phyloP scores from a whole-genome alignment of 805 yeast genomes.

The Kluyveromyces starmeri region DNA sequence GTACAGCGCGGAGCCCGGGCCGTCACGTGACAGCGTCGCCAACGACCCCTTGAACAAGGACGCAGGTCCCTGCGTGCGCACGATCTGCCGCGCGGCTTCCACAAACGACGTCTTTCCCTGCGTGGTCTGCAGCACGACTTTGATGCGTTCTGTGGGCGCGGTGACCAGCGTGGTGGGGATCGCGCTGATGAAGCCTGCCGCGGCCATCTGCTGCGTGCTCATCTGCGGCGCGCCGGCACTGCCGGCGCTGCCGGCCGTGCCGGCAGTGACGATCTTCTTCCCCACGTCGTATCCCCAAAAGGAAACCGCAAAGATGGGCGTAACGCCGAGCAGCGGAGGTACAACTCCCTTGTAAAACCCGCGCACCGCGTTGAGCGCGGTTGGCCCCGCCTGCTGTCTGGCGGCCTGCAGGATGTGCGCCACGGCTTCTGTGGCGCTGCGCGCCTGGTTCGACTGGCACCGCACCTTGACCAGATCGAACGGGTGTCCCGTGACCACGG shows the following conservation, averaged over 20 bases:
- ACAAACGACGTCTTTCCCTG: slow-evolving; percentile 24
- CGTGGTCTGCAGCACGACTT: slow-evolving; percentile 84
- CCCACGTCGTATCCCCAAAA: slow-evolving; percentile 98
- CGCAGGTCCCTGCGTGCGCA: slow-evolving; percentile 69
- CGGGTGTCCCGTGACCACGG: slow-evolving; percentile 94
- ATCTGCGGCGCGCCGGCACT: slow-evolving; percentile 33
- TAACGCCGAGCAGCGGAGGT: slow-evolving; percentile 92
- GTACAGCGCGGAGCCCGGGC: slow-evolving; percentile 93
- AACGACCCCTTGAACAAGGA: slow-evolving; percentile 86
- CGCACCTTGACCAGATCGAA: slow-evolving; percentile 90
- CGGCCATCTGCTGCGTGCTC: slow-evolving; percentile 61
- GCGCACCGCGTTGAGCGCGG: slow-evolving; percentile 17
- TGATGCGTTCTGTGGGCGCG: slow-evolving; percentile 96
- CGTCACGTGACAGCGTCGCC: slow-evolving; percentile 93
- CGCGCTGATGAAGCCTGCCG: slow-evolving; percentile 93
- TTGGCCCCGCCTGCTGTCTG: slow-evolving; percentile 33
- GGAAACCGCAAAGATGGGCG: slow-evolving; percentile 97
- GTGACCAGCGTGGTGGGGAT: slow-evolving; percentile 92
- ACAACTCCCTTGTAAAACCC: slow-evolving; percentile 92
- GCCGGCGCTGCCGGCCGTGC: slow-evolving; percentile 10
- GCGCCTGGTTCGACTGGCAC: slow-evolving; percentile 65
- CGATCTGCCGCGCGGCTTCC: slow-evolving; percentile 52
- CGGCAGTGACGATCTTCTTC: slow-evolving; percentile 54
- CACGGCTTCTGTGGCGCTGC: slow-evolving; percentile 59
- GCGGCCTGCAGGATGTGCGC: slow-evolving; percentile 59